Evolutionary conservation across 768 basidiomycete species (phyloP).

Genomic region (Kwoniella bestiolae): DNA sequence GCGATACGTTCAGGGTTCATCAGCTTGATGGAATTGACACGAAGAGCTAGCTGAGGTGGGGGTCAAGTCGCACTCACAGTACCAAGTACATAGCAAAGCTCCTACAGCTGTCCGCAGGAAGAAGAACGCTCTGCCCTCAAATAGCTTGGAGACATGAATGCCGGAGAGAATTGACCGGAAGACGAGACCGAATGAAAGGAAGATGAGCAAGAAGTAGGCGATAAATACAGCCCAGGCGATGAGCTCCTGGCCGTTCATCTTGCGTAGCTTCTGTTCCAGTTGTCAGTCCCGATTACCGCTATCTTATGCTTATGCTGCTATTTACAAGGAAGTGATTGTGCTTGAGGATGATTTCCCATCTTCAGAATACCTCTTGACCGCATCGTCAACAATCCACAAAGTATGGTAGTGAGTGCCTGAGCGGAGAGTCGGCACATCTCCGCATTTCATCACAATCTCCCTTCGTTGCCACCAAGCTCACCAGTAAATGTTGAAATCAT

Average conservation of each 20-base stretch:
- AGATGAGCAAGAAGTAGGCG: slow-evolving; percentile 57
- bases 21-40: too few species aligned
- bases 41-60: too few species aligned
- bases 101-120: slow-evolving; percentile 58
- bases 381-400: too few species aligned
- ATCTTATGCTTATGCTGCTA: too few species aligned
- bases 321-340: too few species aligned
- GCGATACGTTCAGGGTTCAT: neutral
- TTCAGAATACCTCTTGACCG: too few species aligned
- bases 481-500: neutral
- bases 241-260: slow-evolving; percentile 23
- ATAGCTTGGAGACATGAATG: slow-evolving; percentile 22
- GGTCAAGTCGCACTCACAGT: slow-evolving; percentile 62
- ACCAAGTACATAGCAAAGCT: slow-evolving; percentile 61
- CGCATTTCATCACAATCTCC: neutral
- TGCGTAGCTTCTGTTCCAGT: neutral
- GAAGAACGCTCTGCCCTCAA: slow-evolving; percentile 50
- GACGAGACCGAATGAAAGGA: slow-evolving; percentile 53
- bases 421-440: too few species aligned
- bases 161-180: slow-evolving; percentile 38
- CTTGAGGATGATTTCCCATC: too few species aligned
- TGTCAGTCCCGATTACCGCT: too few species aligned
- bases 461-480: neutral
- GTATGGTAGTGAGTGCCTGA: too few species aligned
- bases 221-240: slow-evolving; percentile 48